These are phyloP conservation scores for Phytopythium oedochilum DNA, from an alignment of 352 stramenopile species.

Conservation along the genomic window DNA sequence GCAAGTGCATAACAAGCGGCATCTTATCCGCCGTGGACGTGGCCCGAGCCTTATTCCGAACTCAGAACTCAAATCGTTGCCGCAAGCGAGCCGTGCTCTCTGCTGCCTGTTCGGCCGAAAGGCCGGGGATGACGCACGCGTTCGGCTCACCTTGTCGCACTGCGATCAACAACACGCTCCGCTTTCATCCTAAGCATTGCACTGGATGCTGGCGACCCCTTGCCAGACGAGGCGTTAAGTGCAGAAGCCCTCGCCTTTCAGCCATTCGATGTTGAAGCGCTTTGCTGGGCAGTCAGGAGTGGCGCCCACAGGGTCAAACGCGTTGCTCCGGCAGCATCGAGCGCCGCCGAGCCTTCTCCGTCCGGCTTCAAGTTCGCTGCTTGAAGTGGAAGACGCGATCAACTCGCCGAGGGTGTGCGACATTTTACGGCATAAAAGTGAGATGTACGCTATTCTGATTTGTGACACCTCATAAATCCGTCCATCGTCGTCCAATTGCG, in stretches of 20 bases:
- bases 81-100: neutral
- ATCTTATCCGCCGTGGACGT: neutral
- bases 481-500: neutral
- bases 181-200: no score
- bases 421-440: conserved; percentile 5
- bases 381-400: neutral
- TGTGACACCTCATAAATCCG: neutral
- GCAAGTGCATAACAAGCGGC: no score
- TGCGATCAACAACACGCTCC: no score
- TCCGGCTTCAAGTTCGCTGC: neutral
- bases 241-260: no score
- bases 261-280: no score
- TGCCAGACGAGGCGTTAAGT: no score
- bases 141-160: neutral
- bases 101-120: neutral
- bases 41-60: neutral
- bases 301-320: neutral
- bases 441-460: neutral
- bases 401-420: neutral
- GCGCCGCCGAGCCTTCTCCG: no score
- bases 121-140: neutral
- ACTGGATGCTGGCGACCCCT: no score
- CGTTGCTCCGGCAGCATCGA: neutral
- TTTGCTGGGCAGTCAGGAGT: no score
- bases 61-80: neutral